These are phyloP conservation scores for Leccinum ponderosum DNA, from an alignment of 1,284 basidiomycete genomes.

Conservation along the genomic window DNA sequence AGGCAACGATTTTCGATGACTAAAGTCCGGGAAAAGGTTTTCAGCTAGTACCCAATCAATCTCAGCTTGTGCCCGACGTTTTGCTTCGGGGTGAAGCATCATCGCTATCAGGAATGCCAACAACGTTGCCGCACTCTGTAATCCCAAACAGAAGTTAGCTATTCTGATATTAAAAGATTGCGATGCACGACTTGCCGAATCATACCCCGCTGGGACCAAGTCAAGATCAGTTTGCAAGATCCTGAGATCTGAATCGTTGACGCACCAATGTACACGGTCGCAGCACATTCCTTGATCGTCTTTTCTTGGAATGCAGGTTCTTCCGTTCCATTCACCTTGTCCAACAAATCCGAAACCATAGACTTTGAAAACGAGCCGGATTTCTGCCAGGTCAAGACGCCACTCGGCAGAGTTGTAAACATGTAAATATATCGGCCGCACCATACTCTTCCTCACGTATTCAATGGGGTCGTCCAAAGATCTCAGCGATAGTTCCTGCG, in stretches of 20 bases:
- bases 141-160: background rate
- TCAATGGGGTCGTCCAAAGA: slow-evolving; percentile 29
- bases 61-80: slow-evolving; percentile 33
- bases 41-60: slow-evolving; percentile 27
- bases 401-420: background rate
- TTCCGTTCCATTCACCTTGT: slow-evolving; percentile 14
- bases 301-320: slow-evolving; percentile 21
- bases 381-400: slow-evolving; percentile 14
- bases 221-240: background rate
- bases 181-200: slow-evolving; percentile 19
- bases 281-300: slow-evolving; percentile 30
- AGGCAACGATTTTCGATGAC: slow-evolving; percentile 27
- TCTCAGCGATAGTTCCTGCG: slow-evolving; percentile 26
- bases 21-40: slow-evolving; percentile 24
- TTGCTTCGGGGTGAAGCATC: slow-evolving; percentile 32
- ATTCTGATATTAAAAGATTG: background rate
- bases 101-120: slow-evolving; percentile 31
- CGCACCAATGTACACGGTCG: slow-evolving; percentile 13
- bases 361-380: slow-evolving; percentile 29
- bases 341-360: slow-evolving; percentile 33
- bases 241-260: too few species aligned
- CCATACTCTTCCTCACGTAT: slow-evolving; percentile 29
- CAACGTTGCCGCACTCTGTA: slow-evolving; percentile 26
- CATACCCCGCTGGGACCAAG: slow-evolving; percentile 25
- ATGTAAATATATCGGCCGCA: slow-evolving; percentile 9